Percentiles rank a stretch among this genome's conserved stretches.
Conservation (phyloP, 2,329 filamentous ascomycete genomes). For the Ascosphaera apis region DNA sequence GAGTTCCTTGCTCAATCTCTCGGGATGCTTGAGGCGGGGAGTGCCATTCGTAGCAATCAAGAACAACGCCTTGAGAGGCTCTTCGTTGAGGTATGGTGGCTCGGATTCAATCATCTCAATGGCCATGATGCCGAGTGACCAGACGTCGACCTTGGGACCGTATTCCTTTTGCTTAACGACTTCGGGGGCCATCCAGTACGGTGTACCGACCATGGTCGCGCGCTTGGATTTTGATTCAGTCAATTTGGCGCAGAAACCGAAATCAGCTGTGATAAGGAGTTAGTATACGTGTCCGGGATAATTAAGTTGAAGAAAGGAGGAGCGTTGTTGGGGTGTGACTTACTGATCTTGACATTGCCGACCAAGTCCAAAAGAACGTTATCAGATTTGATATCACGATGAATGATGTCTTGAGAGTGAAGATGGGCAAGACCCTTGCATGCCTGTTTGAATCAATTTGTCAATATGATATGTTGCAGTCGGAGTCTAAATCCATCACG, state of each 20-base stretch:
- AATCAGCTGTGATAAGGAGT: slow-evolving; percentile 46
- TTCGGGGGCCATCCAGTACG: slow-evolving; percentile 99
- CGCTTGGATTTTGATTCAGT: slow-evolving; percentile 77
- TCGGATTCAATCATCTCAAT: slow-evolving; percentile 99
- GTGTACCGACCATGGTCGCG: slow-evolving; percentile 96
- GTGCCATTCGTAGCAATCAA: slow-evolving; percentile 96
- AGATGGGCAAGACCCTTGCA: slow-evolving; percentile 68
- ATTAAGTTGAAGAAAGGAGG: slow-evolving; percentile 2
- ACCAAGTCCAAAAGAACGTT: slow-evolving; percentile 87
- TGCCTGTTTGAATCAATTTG: slow-evolving; percentile 5
- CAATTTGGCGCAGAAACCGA: slow-evolving; percentile 96
- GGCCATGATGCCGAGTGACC: slow-evolving; percentile 97
- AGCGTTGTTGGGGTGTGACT: slow-evolving; percentile 18
- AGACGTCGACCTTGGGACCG: slow-evolving; percentile 93
- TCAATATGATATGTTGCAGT: background rate
- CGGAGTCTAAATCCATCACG: too few relatives aligned
- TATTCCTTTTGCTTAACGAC: slow-evolving; percentile 99
- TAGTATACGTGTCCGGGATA: slow-evolving; percentile 6
- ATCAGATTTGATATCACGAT: slow-evolving; percentile 97
- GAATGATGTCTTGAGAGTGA: slow-evolving; percentile 90
- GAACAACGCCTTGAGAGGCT: slow-evolving; percentile 89
- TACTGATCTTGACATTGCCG: slow-evolving; percentile 94
- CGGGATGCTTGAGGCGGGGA: slow-evolving; percentile 88
- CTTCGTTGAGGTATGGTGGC: slow-evolving; percentile 92
- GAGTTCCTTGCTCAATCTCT: slow-evolving; percentile 92